phyloP scores from a whole-genome alignment of 2,329 filamentous ascomycete species.

The Didymella segeticola region DNA sequence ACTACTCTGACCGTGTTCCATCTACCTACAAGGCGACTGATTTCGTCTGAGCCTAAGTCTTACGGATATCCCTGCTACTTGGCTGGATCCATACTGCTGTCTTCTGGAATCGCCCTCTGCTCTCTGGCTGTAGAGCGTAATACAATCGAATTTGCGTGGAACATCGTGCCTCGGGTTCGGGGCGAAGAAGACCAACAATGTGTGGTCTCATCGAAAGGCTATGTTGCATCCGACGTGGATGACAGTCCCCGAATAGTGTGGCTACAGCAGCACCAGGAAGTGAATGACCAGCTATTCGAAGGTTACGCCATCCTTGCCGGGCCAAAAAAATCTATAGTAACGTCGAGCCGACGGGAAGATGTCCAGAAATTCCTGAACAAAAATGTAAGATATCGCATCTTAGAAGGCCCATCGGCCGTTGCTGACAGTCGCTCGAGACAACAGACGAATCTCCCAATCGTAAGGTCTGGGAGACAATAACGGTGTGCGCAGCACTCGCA shows the following conservation, averaged over 20 bases:
- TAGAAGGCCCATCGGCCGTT: too few species aligned
- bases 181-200: too few species aligned
- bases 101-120: background rate
- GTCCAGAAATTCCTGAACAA: too few species aligned
- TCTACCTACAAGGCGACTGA: background rate
- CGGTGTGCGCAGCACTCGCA: background rate
- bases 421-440: too few species aligned
- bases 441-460: too few species aligned
- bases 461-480: background rate
- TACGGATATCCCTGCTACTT: slow-evolving; percentile 3
- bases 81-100: background rate
- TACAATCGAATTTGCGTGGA: background rate
- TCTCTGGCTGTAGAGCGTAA: background rate
- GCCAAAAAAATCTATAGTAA: background rate
- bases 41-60: background rate
- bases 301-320: slow-evolving; percentile 2
- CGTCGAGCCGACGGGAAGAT: background rate
- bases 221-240: too few species aligned
- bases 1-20: background rate
- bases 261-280: slow-evolving; percentile 3
- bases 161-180: too few species aligned
- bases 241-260: background rate
- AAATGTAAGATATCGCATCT: too few species aligned
- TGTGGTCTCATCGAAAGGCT: too few species aligned
- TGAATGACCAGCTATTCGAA: background rate